Base-by-base conservation (phyloP, 257 asterid species). In the Ilex asprella region DNA sequence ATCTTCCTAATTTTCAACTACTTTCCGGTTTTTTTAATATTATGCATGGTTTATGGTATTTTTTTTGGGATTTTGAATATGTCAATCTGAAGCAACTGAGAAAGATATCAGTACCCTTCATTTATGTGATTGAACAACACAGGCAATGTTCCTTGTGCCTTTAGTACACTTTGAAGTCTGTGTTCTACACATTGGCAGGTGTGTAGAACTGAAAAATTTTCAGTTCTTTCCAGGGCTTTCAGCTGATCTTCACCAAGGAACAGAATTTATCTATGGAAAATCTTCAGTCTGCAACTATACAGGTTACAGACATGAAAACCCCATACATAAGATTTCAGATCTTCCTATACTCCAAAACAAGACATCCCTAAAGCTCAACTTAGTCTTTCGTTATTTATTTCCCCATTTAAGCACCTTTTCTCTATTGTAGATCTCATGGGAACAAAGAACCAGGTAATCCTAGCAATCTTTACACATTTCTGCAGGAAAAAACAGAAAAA, bases 101-200 rank as follows among this genome's bases (percentile, higher is more conserved):
- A 67, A 68, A 69, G 66, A 54, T 66, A 51, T 55, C 69, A 50
- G 72, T 69, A 58, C 73, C 65, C 64, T 76, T 79, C 80, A 80
- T 84, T 76, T 75, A 73, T 82, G 84, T 78, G 92, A 86, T 80
- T 70, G 85, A 85, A 88, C 91, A 64, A 83, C 79, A 70, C 84
- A 68, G 69, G 65, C 88, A 79, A 70, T 84, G 87, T 89, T 89
- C 89, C 84, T 81, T 81, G 39, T 86, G 88, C 81, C 74, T 55
- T 73, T 75, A 21, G 56, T 60, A 56, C 55, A 67, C 76, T 69
- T 78, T 73, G 82, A 79, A 78, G 71, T 76, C 77, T 70, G 80
- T 70, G 83, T 82, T 71, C 57, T 52, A 55, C 32, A 64, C 67
- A 61, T 70, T 61, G 76, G 79, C 73, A 69, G 62, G 75, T 73